Conservation (phyloP, 768 basidiomycete genomes). For the Mycena vitilis region DNA sequence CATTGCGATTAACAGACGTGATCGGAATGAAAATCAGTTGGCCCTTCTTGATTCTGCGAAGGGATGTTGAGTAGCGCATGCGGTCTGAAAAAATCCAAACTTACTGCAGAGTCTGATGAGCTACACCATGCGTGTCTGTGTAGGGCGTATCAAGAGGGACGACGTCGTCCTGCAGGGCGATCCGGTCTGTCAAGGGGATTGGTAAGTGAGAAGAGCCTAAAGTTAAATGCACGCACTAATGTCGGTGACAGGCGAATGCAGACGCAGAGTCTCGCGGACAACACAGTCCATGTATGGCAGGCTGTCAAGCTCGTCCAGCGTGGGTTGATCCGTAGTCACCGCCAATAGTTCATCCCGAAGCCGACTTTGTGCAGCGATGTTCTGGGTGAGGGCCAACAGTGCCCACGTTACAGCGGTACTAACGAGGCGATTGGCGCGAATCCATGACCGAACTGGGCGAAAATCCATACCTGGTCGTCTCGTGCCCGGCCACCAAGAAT, state of each 20-base stretch:
- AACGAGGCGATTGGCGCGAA: too few relatives aligned
- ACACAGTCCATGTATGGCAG: conserved; percentile 73
- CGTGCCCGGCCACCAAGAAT: conserved; percentile 61
- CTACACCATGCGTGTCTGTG: conserved; percentile 43
- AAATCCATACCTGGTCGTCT: conserved; percentile 48
- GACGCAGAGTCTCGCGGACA: conserved; percentile 11
- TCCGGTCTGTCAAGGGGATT: conserved; percentile 27
- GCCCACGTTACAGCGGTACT: conserved; percentile 67
- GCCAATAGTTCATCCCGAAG: conserved; percentile 68
- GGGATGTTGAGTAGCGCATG: background rate
- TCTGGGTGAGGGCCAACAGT: conserved; percentile 62
- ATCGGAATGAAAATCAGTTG: conserved; percentile 14
- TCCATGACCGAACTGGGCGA: too few relatives aligned
- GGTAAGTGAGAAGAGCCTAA: background rate
- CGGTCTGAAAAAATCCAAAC: background rate
- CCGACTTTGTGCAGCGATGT: conserved; percentile 61
- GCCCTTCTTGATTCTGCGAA: conserved; percentile 13
- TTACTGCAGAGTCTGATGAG: conserved; percentile 38
- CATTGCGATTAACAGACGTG: conserved; percentile 49
- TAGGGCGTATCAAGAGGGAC: conserved; percentile 48
- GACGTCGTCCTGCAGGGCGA: conserved; percentile 47
- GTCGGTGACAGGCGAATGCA: conserved; percentile 1
- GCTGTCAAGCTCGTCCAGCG: conserved; percentile 75
- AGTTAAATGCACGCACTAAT: background rate
- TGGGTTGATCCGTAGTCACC: conserved; percentile 65